Evolutionary conservation across 176 grass and related monocot genomes (phyloP).

Genomic region (Miscanthus lutarioriparius): DNA sequence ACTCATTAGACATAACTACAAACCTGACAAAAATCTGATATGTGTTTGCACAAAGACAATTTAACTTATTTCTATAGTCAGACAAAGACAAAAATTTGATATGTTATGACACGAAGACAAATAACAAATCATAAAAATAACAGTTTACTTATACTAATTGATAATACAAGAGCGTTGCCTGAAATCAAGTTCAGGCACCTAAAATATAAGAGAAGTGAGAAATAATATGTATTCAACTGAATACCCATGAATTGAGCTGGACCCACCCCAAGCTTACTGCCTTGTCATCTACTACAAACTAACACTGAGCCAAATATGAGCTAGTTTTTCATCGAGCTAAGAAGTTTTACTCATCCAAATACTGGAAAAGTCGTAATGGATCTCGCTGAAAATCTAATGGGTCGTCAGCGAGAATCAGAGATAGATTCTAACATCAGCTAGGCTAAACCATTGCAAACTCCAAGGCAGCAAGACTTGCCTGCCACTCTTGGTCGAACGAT

Average conservation of each 20-base stretch:
- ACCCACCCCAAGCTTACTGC: background rate
- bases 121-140: no score
- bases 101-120: no score
- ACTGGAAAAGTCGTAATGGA: background rate
- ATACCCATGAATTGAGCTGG: background rate
- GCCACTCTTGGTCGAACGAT: background rate
- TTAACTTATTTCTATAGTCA: no score
- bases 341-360: background rate
- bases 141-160: no score
- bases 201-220: no score
- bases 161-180: no score
- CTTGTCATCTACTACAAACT: background rate
- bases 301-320: background rate
- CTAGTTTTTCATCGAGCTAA: background rate
- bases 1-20: no score
- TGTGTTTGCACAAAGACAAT: no score
- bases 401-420: background rate
- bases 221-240: no score
- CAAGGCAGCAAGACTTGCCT: background rate
- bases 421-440: background rate
- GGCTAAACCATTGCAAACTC: background rate
- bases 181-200: no score
- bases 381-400: background rate
- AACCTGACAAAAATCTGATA: no score
- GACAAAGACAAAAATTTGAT: no score